Base-by-base conservation (phyloP, 371 early-diverging fungal genomes). In the Mortierella polycephala region DNA sequence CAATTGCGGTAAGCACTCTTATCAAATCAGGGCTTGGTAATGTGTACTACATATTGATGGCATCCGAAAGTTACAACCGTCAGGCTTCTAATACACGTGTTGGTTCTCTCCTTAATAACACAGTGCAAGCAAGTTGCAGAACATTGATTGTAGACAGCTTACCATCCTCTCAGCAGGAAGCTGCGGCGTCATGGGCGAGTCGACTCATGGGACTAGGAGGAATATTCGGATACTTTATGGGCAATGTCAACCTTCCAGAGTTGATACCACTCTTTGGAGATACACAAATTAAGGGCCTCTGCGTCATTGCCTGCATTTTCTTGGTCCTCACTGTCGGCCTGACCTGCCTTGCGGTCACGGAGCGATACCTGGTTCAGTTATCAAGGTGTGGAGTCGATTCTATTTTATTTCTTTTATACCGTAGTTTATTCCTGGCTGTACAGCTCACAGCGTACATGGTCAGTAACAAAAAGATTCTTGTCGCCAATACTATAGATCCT, bases 161-260 rank as follows among this genome's bases (percentile, higher is more conserved):
- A 37, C 95, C 95, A 1, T 82, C 92, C 0, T 82, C 90, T 23
- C 92, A 93, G 62, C 98, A 98, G 82, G 93, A 93, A 20, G 77
- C 82, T 37, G 96, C 93, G n/a, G 96, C 91, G 16, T 93, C 96
- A 3, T 96, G 95, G 94, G 96, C 96, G 3, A 92, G 94, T n/a
- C 87, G 93, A 37, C 94, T 97, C 92, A 89, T 95, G 62, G 95
- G 95, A 0, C 47, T 95, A 6, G 98, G 97, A 7, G 96, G 92
- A 64, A 90, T 95, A 5, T 81, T 88, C 5, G 97, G 97, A 1
- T 96, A 95, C 69, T 91, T 94, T 60, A 90, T 93, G 92, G 97
- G 98, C 5, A 95, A 90, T 61, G 84, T 93, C 47, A 89, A 96
- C 74, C 84, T 98, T 13, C 90, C 89, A 5, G 63, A 66, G 14